A percentile compares a stretch with the other conserved stretches of the same genome.
Evolutionary conservation across 495 filamentous ascomycete genomes (phyloP).

Genomic region (Tuber brumale): DNA sequence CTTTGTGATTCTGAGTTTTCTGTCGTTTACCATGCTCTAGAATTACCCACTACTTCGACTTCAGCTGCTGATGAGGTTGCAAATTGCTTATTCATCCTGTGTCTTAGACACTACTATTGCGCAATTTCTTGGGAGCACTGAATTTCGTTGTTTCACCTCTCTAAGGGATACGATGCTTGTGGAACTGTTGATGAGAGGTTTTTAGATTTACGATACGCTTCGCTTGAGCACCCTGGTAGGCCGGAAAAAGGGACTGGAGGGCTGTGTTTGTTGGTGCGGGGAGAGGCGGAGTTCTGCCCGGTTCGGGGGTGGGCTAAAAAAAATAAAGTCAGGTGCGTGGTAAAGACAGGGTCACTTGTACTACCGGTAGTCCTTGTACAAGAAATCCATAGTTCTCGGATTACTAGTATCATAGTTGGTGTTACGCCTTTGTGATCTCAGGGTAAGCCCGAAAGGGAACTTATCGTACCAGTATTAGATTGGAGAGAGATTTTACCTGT

Average conservation of each 20-base stretch:
- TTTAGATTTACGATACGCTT: background rate
- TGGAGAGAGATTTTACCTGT: background rate
- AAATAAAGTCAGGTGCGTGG: background rate
- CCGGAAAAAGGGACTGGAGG: background rate
- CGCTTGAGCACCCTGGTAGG: background rate
- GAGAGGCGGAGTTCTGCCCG: background rate
- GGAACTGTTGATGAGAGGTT: background rate
- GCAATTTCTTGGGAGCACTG: too few relatives aligned
- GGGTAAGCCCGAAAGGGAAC: background rate
- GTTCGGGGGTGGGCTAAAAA: background rate
- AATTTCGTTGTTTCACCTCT: too few relatives aligned
- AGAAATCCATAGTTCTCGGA: background rate
- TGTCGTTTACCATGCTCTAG: too few relatives aligned
- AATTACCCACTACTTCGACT: too few relatives aligned
- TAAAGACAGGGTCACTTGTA: background rate
- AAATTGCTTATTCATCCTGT: too few relatives aligned
- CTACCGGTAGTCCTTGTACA: too few relatives aligned
- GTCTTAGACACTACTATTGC: too few relatives aligned
- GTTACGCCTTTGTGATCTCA: background rate
- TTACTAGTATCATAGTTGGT: background rate
- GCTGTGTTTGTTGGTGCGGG: background rate
- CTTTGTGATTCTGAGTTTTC: too few relatives aligned
- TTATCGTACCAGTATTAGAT: background rate
- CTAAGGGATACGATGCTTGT: background rate
- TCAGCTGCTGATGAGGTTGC: too few relatives aligned